These are phyloP conservation scores for Stellera chamaejasme DNA, from an alignment of 345 rosid species.

Conservation along the genomic window DNA sequence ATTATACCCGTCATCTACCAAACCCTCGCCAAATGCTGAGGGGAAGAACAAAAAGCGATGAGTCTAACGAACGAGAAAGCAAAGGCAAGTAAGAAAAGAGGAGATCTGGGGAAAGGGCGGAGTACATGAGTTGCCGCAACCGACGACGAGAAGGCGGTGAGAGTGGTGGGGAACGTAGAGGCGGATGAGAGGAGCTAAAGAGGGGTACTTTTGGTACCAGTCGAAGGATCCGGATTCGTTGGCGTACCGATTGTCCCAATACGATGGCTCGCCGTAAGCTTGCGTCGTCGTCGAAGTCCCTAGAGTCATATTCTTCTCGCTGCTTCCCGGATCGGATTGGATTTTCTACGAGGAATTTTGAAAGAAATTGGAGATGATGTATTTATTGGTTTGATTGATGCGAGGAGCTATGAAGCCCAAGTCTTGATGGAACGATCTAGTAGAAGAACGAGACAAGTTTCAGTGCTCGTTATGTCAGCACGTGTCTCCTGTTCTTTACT, in stretches of 20 bases:
- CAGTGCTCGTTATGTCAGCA: no score
- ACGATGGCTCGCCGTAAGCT: constrained; percentile 79
- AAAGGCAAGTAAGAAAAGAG: neutral
- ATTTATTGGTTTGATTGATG: no score
- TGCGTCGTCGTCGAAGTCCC: constrained; percentile 36
- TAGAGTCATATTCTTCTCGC: constrained; percentile 15
- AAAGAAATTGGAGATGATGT: no score
- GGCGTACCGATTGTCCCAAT: constrained; percentile 82
- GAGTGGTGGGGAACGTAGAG: constrained; percentile 56
- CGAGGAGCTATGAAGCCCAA: no score
- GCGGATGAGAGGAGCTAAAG: constrained; percentile 71
- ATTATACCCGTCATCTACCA: constrained; percentile 78
- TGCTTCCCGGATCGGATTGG: neutral
- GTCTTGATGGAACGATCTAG: no score
- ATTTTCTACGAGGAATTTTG: no score
- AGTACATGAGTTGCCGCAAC: constrained; percentile 92
- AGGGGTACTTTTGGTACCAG: constrained; percentile 84
- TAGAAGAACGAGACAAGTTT: no score
- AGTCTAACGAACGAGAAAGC: constrained; percentile 6
- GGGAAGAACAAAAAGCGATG: neutral
- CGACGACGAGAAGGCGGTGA: constrained; percentile 56
- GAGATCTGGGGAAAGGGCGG: neutral
- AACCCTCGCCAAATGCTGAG: constrained; percentile 67
- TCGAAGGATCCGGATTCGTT: constrained; percentile 73
- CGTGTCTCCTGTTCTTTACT: no score